These are phyloP conservation scores for Moringa oleifera DNA, from an alignment of 345 rosid species.

Conservation along the genomic window DNA sequence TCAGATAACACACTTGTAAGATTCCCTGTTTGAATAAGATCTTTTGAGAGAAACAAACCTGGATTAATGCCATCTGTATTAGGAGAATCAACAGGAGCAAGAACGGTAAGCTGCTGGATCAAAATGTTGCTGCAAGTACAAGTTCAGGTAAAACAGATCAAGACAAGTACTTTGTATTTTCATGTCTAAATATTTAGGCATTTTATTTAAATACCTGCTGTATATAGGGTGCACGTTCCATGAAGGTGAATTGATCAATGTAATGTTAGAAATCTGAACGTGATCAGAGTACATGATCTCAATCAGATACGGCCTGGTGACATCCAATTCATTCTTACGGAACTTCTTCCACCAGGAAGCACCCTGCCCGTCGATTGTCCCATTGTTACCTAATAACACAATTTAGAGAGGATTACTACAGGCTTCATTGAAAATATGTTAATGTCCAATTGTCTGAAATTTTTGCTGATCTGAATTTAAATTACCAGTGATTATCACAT, in stretches of 20 bases:
- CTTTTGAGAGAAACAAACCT: too few species aligned
- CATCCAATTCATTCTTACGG: constrained; percentile 26
- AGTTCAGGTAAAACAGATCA: neutral
- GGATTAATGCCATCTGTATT: constrained; percentile 92
- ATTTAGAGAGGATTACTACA: neutral
- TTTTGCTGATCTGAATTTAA: neutral
- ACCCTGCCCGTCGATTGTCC: constrained; percentile 71
- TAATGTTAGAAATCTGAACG: constrained; percentile 58
- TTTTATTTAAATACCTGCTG: constrained; percentile 23
- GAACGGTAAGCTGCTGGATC: constrained; percentile 44
- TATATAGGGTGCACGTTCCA: constrained; percentile 76
- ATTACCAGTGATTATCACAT: constrained; percentile 71
- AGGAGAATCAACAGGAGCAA: constrained; percentile 65
- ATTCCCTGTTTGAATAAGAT: too few species aligned
- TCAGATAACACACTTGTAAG: too few species aligned
- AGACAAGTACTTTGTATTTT: too few species aligned
- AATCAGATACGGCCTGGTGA: constrained; percentile 62
- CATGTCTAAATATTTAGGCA: neutral
- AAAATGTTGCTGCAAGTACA: constrained; percentile 34
- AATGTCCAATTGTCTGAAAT: neutral
- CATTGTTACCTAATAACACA: constrained; percentile 44
- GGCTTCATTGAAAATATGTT: too few species aligned
- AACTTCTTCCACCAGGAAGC: constrained; percentile 60
- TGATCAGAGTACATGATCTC: constrained; percentile 54
- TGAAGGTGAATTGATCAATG: constrained; percentile 60